Base-by-base conservation (phyloP, 164 flowering plant genomes). In the Vitis cinerea region DNA sequence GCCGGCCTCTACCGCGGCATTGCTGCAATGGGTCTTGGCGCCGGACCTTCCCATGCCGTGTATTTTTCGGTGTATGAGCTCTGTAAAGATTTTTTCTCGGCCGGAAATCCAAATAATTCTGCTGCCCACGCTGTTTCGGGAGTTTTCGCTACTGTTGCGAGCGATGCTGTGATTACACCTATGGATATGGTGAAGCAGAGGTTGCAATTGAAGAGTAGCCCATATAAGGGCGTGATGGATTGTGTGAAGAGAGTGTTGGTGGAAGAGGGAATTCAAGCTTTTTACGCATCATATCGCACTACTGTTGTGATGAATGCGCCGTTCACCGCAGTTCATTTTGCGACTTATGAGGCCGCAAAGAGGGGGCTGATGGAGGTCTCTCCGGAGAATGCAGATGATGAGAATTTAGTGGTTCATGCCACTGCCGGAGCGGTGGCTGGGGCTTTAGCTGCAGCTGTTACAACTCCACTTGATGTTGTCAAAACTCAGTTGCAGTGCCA, bases 121-220 rank as follows among this genome's bases (percentile, higher is more conserved):
- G 63, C 62, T 1, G 88, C 84, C 1, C 93, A 89, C 60, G 93
- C 93, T 0, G 79, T 54, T 13, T 78, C 93, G 0, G 93, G 93
- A 0, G 87, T 89, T 9, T 69, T 69, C 4, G 89, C 93, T 1
- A 89, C 91, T 1, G 83, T 87, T 8, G 80, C 89, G 0, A 87
- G 93, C 64, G 93, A 89, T 54, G 90, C 93, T 0, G 91, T 89
- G 60, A 62, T 85, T 8, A 89, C 90, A 27, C 93, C 91, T 1
- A 87, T 89, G 93, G 93, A 89, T 59, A 64, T 89, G 79, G 93
- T 89, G 81, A 89, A 89, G 73, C 93, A 87, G 76, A 75, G 93
- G 73, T 67, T 89, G 82, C 93, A 87, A 76, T 60, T 89, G 76
- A 65, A 72, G 66, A 75, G 79, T 57, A 87, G 83, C 60, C 91